Evolutionary conservation across 768 basidiomycete species (phyloP).

Genomic region (Thelephora ganbajun): DNA sequence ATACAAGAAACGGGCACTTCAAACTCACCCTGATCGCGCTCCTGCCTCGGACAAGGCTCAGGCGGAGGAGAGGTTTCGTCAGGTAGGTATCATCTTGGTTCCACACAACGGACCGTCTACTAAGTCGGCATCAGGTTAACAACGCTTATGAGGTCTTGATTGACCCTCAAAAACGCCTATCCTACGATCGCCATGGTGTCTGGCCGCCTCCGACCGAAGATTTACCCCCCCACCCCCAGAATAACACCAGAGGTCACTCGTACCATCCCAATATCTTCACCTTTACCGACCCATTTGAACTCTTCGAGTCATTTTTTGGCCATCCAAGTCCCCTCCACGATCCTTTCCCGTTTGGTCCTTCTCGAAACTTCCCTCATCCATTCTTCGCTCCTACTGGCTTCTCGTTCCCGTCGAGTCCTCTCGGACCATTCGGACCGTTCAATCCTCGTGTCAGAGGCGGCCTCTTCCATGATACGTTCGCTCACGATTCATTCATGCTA

Average conservation of each 20-base stretch:
- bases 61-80: conserved; percentile 45
- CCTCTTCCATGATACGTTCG: conserved; percentile 3
- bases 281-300: conserved; percentile 63
- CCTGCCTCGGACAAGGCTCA: conserved; percentile 41
- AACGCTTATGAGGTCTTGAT: conserved; percentile 68
- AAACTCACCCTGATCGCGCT: conserved; percentile 67
- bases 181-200: conserved; percentile 57
- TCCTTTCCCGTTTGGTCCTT: conserved; percentile 7
- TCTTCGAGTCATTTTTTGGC: conserved; percentile 64
- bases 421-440: not conserved
- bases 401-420: conserved; percentile 6
- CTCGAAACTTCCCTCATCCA: conserved; percentile 13
- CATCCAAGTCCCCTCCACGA: conserved; percentile 19
- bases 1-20: conserved; percentile 58
- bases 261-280: conserved; percentile 21
- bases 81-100: conserved; percentile 18
- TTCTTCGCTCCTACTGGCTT: conserved; percentile 14
- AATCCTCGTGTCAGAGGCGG: conserved; percentile 2
- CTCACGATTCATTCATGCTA: no score
- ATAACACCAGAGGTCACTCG: conserved; percentile 9
- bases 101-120: no score
- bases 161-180: conserved; percentile 48
- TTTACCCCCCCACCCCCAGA: conserved; percentile 6
- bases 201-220: conserved; percentile 49
- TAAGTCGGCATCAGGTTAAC: conserved; percentile 33